Evolutionary conservation across 371 early-diverging fungal genomes (phyloP).

Genomic region (Mortierella sp.): DNA sequence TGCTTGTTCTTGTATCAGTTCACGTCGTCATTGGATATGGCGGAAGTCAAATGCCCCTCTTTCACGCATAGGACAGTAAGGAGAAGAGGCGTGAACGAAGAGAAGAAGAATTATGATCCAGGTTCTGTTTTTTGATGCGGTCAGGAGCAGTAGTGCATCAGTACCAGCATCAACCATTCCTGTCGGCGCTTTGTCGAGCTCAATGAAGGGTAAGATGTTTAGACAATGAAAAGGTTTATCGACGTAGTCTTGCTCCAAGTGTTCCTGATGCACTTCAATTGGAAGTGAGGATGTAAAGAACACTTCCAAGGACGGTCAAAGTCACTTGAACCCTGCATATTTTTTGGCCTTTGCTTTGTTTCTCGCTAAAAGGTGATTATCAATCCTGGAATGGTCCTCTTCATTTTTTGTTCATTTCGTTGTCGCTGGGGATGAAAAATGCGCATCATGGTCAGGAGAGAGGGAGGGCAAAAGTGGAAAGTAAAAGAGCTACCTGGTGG

Average conservation of each 20-base stretch:
- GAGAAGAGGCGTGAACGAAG: neutral
- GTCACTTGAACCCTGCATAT: neutral
- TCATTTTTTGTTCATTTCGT: no score
- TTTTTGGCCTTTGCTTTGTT: neutral
- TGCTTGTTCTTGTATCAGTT: neutral
- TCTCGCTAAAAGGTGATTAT: no score
- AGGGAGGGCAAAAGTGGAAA: no score
- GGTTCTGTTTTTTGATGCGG: neutral
- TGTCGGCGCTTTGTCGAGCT: neutral
- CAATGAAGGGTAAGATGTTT: neutral
- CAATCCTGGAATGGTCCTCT: no score
- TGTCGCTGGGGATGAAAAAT: no score
- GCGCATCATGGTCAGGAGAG: no score
- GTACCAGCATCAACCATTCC: neutral
- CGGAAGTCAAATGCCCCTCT: no score
- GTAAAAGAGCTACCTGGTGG: neutral
- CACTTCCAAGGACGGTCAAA: neutral
- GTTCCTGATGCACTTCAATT: no score
- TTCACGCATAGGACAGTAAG: neutral
- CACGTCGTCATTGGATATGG: neutral
- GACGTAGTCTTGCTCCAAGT: neutral
- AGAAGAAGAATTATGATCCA: neutral
- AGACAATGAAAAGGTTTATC: no score
- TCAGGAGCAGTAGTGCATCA: neutral
- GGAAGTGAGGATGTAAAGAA: neutral